Evolutionary conservation across 2,329 filamentous ascomycete species (phyloP).

Genomic region (Beauveria medogensis): DNA sequence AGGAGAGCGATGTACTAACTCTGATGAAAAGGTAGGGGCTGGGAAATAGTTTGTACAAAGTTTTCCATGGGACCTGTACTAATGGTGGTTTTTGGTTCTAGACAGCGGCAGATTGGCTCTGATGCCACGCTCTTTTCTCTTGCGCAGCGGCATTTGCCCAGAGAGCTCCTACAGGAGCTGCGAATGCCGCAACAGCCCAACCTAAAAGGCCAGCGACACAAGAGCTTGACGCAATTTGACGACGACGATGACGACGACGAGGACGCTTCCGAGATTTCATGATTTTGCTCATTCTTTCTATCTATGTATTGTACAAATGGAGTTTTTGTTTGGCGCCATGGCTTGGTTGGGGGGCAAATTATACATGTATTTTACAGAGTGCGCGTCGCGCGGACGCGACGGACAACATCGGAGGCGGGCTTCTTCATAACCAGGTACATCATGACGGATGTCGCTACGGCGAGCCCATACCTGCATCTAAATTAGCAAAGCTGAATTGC

Average conservation of each 20-base stretch:
- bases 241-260: constrained; percentile 19
- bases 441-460: constrained; percentile 84
- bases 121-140: constrained; percentile 73
- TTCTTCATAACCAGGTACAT: constrained; percentile 92
- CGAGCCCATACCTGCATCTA: constrained; percentile 68
- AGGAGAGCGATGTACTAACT: constrained; percentile 74
- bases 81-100: constrained; percentile 28
- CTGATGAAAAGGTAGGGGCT: constrained; percentile 72
- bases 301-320: constrained; percentile 17
- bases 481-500: background rate
- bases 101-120: constrained; percentile 67
- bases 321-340: constrained; percentile 4
- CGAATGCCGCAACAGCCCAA: constrained; percentile 57
- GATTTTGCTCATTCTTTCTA: constrained; percentile 14
- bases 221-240: constrained; percentile 18
- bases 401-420: constrained; percentile 63
- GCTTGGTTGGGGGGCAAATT: constrained; percentile 17
- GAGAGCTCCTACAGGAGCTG: constrained; percentile 75
- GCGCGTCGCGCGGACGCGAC: constrained; percentile 57
- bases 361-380: constrained; percentile 9
- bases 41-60: background rate
- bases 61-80: background rate
- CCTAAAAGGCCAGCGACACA: constrained; percentile 36
- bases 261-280: constrained; percentile 27
- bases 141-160: constrained; percentile 73